Base-by-base conservation (phyloP, 2,329 filamentous ascomycete species). In the Diaporthe aspalathi region DNA sequence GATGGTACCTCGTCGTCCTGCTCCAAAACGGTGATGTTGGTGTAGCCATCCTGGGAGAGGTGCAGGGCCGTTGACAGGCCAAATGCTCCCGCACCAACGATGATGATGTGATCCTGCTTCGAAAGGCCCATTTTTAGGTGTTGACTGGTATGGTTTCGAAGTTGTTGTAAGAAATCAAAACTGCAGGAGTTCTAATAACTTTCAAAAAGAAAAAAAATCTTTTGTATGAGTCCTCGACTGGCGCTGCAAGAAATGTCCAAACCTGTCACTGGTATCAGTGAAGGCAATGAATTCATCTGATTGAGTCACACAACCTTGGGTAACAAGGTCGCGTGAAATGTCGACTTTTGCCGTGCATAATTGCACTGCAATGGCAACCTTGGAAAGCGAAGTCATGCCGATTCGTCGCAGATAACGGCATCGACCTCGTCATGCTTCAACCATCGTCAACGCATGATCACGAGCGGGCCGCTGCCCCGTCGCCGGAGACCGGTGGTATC, bases 31-130 rank as follows among this genome's bases (percentile, higher is more conserved):
- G 84, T 84, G 60, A 88, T 81, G 69, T 85, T 78, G 0, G 76
- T 82, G 72, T 84, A 86, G 0, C 85, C 85, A 0, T 80, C 76
- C 8, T 79, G 76, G n/a, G 79, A 76, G 4, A 88, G 80, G 63
- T 86, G 84, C 24, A 83, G 77, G 11, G 84, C 85, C 1, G 84
- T 86, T 0, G 86, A 86, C 4, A 87, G 81, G 32, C 85, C 86
- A 73, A 86, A 88, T 8, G 83, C 83, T 35, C 86, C 86, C 11
- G 80, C 85, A 20, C 85, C 85, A 22, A 86, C 74, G 40, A 83
- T 77, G n/a, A 81, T 70, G n/a, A 83, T 77, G 22, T n/a, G 47
- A 24, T 63, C 63, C 5, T 20, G 45, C 22, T 62, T 68, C 9
- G 32, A 45, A 14, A 57, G 35, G 38, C 40, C 40, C 32, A 57